Base-by-base conservation (phyloP, 2,329 filamentous ascomycete species). In the Albophoma yamanashiensis region DNA sequence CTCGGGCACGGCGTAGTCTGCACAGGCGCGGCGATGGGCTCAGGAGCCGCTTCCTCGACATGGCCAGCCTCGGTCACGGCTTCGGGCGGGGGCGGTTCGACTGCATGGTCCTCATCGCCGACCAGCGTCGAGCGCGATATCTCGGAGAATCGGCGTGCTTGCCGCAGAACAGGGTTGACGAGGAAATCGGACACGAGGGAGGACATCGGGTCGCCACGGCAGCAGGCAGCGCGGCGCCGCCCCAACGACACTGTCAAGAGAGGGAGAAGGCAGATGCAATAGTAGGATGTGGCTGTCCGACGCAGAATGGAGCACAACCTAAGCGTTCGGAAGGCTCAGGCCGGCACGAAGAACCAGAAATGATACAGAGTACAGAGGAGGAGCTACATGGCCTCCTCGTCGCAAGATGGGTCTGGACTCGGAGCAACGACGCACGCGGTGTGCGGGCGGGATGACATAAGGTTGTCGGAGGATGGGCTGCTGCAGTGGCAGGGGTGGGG, bases 111-210 rank as follows among this genome's bases (percentile, higher is more conserved):
- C 66, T 69, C 68, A 64, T 71, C 73, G 64, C 68, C 69, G 67
- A 66, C 62, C 66, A 77, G 65, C 64, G 71, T 74, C 31, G 74
- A 69, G 59, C 75, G 72, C 38, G 76, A 78, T 61, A 77, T 76
- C 66, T 78, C 76, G 56, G 85, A 87, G 68, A 88, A 82, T 64
- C 83, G 82, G 63, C 84, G 82, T 67, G 84, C 85, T 73, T 87
- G 84, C 70, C 84, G 82, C 65, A 87, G 74, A 67, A 87, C 83
- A 61, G 85, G 84, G 63, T 86, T 86, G 72, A 87, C 84, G 66
- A 87, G 75, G 70, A 86, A 86, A 62, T 86, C 82, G 68, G 83
- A 81, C 59, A 88, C 84, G 67, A 87, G 75, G 66, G 80, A 85
- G 71, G 82, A 79, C 85, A 88, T 88, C 68, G 66, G 65, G 63